Conservation (phyloP, 768 basidiomycete genomes). For the Mycena chlorophos region DNA sequence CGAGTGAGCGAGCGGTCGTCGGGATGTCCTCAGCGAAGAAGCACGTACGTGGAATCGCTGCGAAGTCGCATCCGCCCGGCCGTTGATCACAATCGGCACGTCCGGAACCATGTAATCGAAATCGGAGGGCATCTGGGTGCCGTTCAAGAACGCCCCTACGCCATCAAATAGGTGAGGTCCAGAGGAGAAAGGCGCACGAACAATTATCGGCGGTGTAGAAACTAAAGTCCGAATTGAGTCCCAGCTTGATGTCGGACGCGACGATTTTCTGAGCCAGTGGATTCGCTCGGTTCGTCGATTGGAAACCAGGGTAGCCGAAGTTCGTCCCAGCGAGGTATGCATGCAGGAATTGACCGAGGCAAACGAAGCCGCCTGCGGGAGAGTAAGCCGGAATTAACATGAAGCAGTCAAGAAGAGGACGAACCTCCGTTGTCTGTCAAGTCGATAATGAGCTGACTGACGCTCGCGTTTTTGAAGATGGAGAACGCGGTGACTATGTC, state of each 20-base stretch:
- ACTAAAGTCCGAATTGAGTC: constrained; percentile 33
- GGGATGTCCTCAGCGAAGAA: neutral
- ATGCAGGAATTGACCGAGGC: constrained; percentile 62
- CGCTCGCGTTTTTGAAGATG: constrained; percentile 48
- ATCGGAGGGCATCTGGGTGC: constrained; percentile 37
- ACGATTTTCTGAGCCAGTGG: constrained; percentile 61
- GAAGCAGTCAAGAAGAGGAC: constrained; percentile 11
- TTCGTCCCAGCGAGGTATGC: constrained; percentile 52
- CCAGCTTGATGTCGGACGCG: constrained; percentile 48
- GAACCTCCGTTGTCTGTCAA: constrained; percentile 64
- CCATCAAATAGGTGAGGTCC: neutral
- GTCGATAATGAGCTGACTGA: constrained; percentile 55
- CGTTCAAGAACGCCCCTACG: constrained; percentile 52
- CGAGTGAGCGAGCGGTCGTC: neutral
- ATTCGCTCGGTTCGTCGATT: constrained; percentile 54
- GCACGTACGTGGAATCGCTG: constrained; percentile 45
- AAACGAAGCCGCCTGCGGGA: constrained; percentile 56
- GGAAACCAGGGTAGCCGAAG: constrained; percentile 56
- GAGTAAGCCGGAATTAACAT: constrained; percentile 1
- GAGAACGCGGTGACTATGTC: constrained; percentile 48
- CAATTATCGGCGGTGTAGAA: constrained; percentile 58
- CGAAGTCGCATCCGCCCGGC: constrained; percentile 43
- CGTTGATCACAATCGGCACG: constrained; percentile 45
- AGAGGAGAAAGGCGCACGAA: constrained; percentile 25
- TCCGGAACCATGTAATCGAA: constrained; percentile 49